Base-by-base conservation (phyloP, 1,139 yeast species). In the Candida frijolesensis region DNA sequence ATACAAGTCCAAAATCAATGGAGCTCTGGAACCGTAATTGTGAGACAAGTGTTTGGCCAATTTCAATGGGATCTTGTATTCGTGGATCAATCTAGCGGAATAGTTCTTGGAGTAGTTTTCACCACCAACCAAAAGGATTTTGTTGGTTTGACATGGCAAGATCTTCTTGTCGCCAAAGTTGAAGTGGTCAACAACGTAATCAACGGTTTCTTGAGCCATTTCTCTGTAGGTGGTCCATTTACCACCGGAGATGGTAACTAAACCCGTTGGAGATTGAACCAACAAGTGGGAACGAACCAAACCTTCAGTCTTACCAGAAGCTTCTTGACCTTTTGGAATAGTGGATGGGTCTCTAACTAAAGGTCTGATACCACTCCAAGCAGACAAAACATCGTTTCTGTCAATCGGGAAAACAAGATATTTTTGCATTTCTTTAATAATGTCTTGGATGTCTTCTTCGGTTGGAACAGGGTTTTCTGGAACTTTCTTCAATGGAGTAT, bases 161-260 rank as follows among this genome's bases (percentile, higher is more conserved):
- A 76, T 53, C 41, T 63, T 57, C 56, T 66, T 70, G 43, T 65
- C 68, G 44, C 66, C 67, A 50, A 81, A 78, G 47, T 69, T 67
- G 57, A 74, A 78, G 49, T 76, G 70, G 62, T 82, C 78, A 50
- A 89, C 78, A 52, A 89, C 83, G 59, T 83, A 84, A 68, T 89
- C 87, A 47, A 92, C 86, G 45, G 97, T 89, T 74, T 92, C 97
- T 73, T 91, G 85, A 35, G 98, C 97, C 98, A 92, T 92, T 74
- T 90, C 96, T 74, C 98, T 83, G 76, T 91, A 92, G 40, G 98
- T 92, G 51, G 98, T 92, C 98, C 98, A 92, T 73, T 92, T 92
- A 70, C 98, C 98, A 63, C 98, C 98, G 29, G 96, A 87, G 60
- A 92, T 88, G 46, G 98, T 92, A 47, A 92, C 78, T 60, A 92